Evolutionary conservation across 805 yeast genomes (phyloP), one percentile per base, ranked within the genome.

Genomic region (Kregervanrija pseudodelftensis): DNA sequence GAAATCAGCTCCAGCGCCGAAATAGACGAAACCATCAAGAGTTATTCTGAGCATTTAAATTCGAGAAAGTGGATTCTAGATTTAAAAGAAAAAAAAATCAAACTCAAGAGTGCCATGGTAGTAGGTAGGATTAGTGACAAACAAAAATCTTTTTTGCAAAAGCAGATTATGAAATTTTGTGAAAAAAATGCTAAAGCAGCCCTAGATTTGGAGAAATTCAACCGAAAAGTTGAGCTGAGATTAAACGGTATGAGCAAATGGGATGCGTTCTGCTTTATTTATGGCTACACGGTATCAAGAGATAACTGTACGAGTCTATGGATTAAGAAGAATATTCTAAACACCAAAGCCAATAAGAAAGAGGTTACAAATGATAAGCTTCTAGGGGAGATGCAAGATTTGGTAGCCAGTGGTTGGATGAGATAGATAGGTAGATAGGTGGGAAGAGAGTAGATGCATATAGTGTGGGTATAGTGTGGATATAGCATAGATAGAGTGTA

Each of bases 261-360:
- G 11, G 50, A 45, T 8, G 69, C 68, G 3, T 52, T 61, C 11
- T 48, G 56, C 22, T 39, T 64, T 43, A 64, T 64, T 7, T 64
- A 59, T 44, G 64, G 56, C 1, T 61, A 54, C 41, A 56, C 62
- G 1, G 54, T 61, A 9, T 56, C 64, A 1, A 58, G 64, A 8
- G 48, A 53, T 2, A 48, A 54, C 34, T 48, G 62, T 3, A 32
- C 64, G 2, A 57, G 60, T 40, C 37, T 53, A 4, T 64, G 58
- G 52, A 54, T 63, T 11, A 53, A 50, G 16, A 46, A 49, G 13
- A 49, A 47, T 7, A 37, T 65, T 2, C 30, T 65, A 13, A 51
- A 49, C 14, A 53, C 51, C n/a, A 57, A 59, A 33, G 49, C 46
- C n/a, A 42, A 41, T 8, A 51, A 58, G 22, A 38, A 43, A 22